Evolutionary conservation across 345 rosid species (phyloP).

Genomic region (Boechera retrofracta): DNA sequence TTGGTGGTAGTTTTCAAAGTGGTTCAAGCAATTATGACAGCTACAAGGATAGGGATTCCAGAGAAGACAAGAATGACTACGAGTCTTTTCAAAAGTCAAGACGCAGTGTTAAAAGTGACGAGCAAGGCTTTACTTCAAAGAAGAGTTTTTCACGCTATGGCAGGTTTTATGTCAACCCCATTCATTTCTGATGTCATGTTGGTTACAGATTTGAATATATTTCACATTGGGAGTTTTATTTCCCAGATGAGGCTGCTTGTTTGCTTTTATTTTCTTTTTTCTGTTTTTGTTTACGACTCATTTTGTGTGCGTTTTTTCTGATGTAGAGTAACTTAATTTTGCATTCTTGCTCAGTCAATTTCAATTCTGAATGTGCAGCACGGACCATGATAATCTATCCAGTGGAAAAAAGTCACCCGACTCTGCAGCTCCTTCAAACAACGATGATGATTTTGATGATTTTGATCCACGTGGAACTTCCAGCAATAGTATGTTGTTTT

Average conservation of each 20-base stretch:
- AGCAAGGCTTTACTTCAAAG: slow-evolving; percentile 49
- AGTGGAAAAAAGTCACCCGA: slow-evolving; percentile 55
- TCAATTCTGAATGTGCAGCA: slow-evolving; percentile 55
- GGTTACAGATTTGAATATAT: neutral
- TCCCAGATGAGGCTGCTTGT: slow-evolving; percentile 4
- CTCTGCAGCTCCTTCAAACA: slow-evolving; percentile 55
- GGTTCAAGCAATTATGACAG: slow-evolving; percentile 60
- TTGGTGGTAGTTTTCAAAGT: slow-evolving; percentile 61
- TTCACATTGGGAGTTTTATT: neutral
- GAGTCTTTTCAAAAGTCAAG: slow-evolving; percentile 62
- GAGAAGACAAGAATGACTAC: slow-evolving; percentile 58
- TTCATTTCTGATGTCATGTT: slow-evolving; percentile 21
- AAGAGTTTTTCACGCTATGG: slow-evolving; percentile 53
- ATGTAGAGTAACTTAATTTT: neutral
- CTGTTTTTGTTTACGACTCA: slow-evolving; percentile 7
- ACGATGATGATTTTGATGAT: slow-evolving; percentile 80
- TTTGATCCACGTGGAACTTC: slow-evolving; percentile 95
- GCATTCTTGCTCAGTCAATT: slow-evolving; percentile 30
- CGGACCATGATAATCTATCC: slow-evolving; percentile 57
- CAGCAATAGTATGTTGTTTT: slow-evolving; percentile 63
- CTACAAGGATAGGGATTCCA: slow-evolving; percentile 54
- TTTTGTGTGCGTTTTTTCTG: neutral
- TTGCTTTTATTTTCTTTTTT: neutral
- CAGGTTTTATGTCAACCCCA: slow-evolving; percentile 55
- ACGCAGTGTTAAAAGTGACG: slow-evolving; percentile 51